Conservation (phyloP, 163 green algal genomes). For the Smithsoniella earleae region DNA sequence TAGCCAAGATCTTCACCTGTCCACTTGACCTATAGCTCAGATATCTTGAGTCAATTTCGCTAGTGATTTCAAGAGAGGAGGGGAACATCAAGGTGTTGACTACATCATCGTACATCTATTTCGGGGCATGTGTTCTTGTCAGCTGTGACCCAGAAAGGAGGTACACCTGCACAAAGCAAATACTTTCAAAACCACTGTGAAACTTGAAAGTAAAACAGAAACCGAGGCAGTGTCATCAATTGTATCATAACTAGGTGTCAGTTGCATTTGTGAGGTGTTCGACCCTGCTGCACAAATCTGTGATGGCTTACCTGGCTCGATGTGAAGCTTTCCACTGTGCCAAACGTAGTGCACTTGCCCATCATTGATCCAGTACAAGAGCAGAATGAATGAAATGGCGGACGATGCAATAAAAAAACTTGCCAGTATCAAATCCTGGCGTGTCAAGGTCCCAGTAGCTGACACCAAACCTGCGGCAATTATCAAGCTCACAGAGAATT, state of each 20-base stretch:
- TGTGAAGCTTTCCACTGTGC: background rate
- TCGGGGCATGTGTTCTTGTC: background rate
- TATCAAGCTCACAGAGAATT: too few species aligned
- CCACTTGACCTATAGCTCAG: background rate
- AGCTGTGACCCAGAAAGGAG: background rate
- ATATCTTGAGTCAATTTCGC: background rate
- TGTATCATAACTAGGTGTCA: background rate
- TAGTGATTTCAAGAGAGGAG: background rate
- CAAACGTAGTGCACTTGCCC: background rate
- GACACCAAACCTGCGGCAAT: too few species aligned
- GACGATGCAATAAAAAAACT: too few species aligned
- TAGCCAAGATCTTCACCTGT: background rate
- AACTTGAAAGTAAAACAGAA: background rate
- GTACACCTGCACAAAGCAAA: background rate
- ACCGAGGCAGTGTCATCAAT: background rate
- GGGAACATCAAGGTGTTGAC: background rate
- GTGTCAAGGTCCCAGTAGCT: too few species aligned
- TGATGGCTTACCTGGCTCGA: background rate
- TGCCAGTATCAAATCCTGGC: too few species aligned
- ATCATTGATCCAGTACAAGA: too few species aligned
- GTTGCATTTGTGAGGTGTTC: background rate
- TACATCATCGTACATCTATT: background rate
- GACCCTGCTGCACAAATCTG: too few species aligned
- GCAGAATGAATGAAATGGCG: too few species aligned
- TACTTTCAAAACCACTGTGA: background rate